Base-by-base conservation (phyloP, 345 rosid genomes). In the Lumnitzera racemosa region DNA sequence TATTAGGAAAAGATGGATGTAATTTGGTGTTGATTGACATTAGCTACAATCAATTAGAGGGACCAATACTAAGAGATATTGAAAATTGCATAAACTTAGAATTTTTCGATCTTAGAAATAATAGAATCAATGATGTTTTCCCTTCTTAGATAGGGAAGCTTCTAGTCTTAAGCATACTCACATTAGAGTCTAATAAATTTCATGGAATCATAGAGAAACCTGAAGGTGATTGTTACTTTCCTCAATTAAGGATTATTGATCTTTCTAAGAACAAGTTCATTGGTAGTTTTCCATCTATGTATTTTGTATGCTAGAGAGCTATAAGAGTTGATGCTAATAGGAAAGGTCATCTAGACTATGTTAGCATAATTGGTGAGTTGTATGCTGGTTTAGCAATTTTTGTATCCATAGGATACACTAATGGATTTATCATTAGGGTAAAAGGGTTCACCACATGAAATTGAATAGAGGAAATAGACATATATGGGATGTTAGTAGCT, bases 41-140 rank as follows among this genome's bases (percentile, higher is more conserved):
- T 0, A 20, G 20, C 56, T 36, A 29, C 5, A 72, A 72, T 20
- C 27, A 15, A 15, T 53, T 72, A 0, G 31, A 51, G 6, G 70
- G 71, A 11, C 47, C 17, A 15, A 6, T 74, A 2, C 76, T 72
- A 2, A 56, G 51, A 46, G 68, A 63, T 2, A n/a, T 71, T 0
- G 12, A 3, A 14, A 66, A 63, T 3, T 66, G 68, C 2, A 46
- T 12, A 0, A 53, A 0, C 15, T 31, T 68, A 11, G 41, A 69
- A 16, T 57, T 46, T n/a, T 0, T 64, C 3, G 53, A 59, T 60
- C 3, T 70, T 0, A 20, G 61, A 15, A 47, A 49, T 50, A 70
- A 70, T 24, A 27, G 20, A 20, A 20, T 20, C 20, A 20, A 20
- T 20, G 20, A 20, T 20, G 1, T 20, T 20, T 20, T 20, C n/a